Base-by-base conservation (phyloP, 129 eudicot genomes). In the Gnaphalium uliginosum region DNA sequence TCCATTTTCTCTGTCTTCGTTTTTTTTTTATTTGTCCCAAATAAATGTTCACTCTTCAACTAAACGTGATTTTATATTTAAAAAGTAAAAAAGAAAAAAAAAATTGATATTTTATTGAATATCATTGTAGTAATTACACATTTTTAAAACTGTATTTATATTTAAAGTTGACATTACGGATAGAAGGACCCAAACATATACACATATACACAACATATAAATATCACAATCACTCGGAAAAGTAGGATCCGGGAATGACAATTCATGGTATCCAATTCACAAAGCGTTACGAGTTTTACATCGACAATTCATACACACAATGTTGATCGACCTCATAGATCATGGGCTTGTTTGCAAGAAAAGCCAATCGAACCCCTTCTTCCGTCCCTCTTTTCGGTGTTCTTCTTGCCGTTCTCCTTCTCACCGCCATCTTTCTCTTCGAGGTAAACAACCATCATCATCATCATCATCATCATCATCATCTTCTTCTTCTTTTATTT, bases 361-460 rank as follows among this genome's bases (percentile, higher is more conserved):
- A 72, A 70, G 6, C 76, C 19, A 63, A 71, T 78, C 85, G 80
- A 23, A 58, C 29, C 79, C 65, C 82, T 2, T 50, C 78, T 2
- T 88, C 75, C 73, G 18, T 88, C 64, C 87, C 83, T 32, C 85
- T 81, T 56, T 76, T 67, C 58, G 61, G 82, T 59, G 46, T 85
- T 61, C 76, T 82, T 57, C 29, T 88, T 6, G 78, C 78, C 65
- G 57, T 78, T 43, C 76, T 87, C 46, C 74, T 70, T 29, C 83
- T 89, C 82, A 72, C 76, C 19, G 54, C 84, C 69, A 69, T 89
- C 66, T 72, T 87, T 80, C 77, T 89, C 62, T 69, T 80, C 39
- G 82, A 78, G 91, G 96, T 89, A 57, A 11, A 39, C 32, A 4
- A 23, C 6, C 30, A 22, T 24, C 18, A 22, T 60, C 66, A 21